phyloP scores from a whole-genome alignment of 805 yeast genomes.

The Saccharomycopsis fermentans region DNA sequence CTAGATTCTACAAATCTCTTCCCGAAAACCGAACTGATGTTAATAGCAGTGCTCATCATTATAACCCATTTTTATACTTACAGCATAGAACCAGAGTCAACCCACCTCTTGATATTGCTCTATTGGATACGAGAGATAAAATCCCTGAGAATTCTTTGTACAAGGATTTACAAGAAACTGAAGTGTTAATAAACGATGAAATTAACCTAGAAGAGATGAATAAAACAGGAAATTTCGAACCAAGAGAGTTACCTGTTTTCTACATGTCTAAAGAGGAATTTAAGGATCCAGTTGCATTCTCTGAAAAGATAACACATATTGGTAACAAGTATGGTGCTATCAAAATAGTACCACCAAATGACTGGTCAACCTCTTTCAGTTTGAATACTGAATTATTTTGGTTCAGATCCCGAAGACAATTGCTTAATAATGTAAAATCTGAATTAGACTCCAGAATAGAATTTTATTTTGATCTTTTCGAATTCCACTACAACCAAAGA shows the following conservation, averaged over 20 bases:
- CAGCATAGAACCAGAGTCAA: conserved; percentile 29
- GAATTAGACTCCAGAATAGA: conserved; percentile 35
- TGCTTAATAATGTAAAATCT: conserved; percentile 31
- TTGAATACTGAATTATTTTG: conserved; percentile 38
- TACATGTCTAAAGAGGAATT: conserved; percentile 41
- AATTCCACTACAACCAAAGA: conserved; percentile 27
- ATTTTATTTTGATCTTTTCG: conserved; percentile 38
- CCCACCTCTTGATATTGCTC: conserved; percentile 27
- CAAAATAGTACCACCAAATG: conserved; percentile 47
- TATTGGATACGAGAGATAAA: conserved; percentile 26
- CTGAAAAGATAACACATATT: conserved; percentile 34
- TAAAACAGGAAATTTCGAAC: background rate
- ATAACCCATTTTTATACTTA: conserved; percentile 28
- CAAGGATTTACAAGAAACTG: conserved; percentile 10
- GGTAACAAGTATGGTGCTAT: conserved; percentile 55
- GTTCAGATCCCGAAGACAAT: conserved; percentile 42
- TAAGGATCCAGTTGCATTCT: conserved; percentile 44
- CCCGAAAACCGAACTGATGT: conserved; percentile 12
- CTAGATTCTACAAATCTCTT: conserved; percentile 15
- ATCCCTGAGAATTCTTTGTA: conserved; percentile 19
- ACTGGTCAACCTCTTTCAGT: conserved; percentile 27
- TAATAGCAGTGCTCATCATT: conserved; percentile 19
- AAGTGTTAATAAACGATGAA: conserved; percentile 12
- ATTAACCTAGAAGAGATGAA: background rate
- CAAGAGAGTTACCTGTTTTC: conserved; percentile 32